Conservation (phyloP, 1,284 basidiomycete species). For the Mycena sp. region DNA sequence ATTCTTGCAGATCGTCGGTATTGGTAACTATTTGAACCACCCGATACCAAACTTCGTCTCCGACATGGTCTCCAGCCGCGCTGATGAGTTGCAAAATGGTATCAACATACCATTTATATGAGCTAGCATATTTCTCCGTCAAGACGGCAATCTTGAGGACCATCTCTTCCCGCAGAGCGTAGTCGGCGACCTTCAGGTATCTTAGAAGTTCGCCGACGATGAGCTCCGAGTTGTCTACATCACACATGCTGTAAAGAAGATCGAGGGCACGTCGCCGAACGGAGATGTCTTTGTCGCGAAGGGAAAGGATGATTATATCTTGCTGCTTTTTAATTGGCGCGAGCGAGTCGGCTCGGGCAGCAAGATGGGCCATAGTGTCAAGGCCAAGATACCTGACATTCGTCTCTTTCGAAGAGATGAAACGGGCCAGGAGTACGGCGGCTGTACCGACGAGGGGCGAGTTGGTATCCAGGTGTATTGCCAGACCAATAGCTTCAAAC, state of each 20-base stretch:
- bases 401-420: slow-evolving; percentile 97
- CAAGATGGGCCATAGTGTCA: slow-evolving; percentile 98
- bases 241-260: slow-evolving; percentile 98
- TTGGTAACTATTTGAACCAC: slow-evolving; percentile 99
- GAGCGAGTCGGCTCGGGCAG: slow-evolving; percentile 90
- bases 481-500: slow-evolving; percentile 97
- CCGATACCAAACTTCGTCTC: slow-evolving; percentile 99
- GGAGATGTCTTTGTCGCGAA: slow-evolving; percentile 97
- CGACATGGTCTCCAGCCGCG: slow-evolving; percentile 97
- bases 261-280: slow-evolving; percentile 95
- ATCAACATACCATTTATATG: slow-evolving; percentile 97
- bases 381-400: slow-evolving; percentile 98
- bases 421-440: slow-evolving; percentile 92
- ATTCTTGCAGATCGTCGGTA: slow-evolving; percentile 95
- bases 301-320: slow-evolving; percentile 92
- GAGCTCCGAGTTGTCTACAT: slow-evolving; percentile 92
- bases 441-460: slow-evolving; percentile 92
- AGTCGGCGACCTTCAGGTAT: slow-evolving; percentile 95
- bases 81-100: slow-evolving; percentile 96
- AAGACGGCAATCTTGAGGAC: slow-evolving; percentile 98
- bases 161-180: slow-evolving; percentile 97
- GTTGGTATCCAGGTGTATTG: slow-evolving; percentile 95
- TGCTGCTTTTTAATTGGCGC: slow-evolving; percentile 96
- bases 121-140: slow-evolving; percentile 96
- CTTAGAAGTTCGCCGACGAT: slow-evolving; percentile 95